phyloP scores from a whole-genome alignment of 805 yeast species.

The Wickerhamomyces kurtzmanii region DNA sequence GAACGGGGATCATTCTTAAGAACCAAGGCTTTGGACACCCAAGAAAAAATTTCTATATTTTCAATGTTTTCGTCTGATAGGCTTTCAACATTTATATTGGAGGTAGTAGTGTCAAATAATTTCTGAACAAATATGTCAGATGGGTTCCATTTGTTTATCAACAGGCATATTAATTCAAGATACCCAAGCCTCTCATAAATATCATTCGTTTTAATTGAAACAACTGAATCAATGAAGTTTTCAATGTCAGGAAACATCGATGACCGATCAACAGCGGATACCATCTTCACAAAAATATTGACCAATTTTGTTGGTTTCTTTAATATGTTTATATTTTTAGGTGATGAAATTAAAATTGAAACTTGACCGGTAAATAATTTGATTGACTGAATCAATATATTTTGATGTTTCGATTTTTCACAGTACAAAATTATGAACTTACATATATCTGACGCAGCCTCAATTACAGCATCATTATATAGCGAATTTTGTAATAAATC shows the following conservation, averaged over 20 bases:
- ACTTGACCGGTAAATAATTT: slow-evolving; percentile 22
- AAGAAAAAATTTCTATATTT: slow-evolving; percentile 45
- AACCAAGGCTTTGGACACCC: slow-evolving; percentile 67
- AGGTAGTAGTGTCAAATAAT: background rate
- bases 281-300: slow-evolving; percentile 29
- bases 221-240: slow-evolving; percentile 5
- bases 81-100: slow-evolving; percentile 1
- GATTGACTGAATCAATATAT: slow-evolving; percentile 27
- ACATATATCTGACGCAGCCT: slow-evolving; percentile 20
- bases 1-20: slow-evolving; percentile 41
- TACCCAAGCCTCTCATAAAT: slow-evolving; percentile 34
- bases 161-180: slow-evolving; percentile 42
- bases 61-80: slow-evolving; percentile 10
- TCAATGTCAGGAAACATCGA: slow-evolving; percentile 14
- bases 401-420: slow-evolving; percentile 28
- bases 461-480: slow-evolving; percentile 10
- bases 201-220: slow-evolving; percentile 3
- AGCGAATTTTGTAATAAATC: slow-evolving; percentile 1
- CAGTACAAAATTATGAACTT: slow-evolving; percentile 24
- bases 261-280: slow-evolving; percentile 43
- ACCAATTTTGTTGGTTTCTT: slow-evolving; percentile 23
- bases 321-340: slow-evolving; percentile 11
- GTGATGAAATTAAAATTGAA: too few species aligned
- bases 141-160: slow-evolving; percentile 46
- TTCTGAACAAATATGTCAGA: background rate